A percentile compares a stretch with the other conserved stretches of the same genome.
Conservation (phyloP, 2,329 filamentous ascomycete genomes). For the Colletotrichum sp. region DNA sequence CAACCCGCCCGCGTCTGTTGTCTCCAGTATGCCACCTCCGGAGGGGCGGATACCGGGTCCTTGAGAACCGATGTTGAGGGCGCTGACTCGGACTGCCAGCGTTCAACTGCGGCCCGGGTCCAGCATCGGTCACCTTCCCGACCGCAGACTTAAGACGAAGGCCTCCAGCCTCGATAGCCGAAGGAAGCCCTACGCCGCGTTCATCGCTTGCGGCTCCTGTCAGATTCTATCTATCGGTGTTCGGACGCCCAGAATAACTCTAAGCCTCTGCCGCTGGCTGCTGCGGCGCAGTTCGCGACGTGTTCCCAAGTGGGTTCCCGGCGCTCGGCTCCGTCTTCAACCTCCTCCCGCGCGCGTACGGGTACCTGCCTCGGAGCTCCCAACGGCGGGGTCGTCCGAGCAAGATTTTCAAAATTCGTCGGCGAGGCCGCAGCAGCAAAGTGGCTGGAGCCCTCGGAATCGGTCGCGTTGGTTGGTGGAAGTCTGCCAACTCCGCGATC, state of each 20-base stretch:
- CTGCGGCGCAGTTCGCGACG: background rate
- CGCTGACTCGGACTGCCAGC: conserved; percentile 4
- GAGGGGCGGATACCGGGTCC: conserved; percentile 2
- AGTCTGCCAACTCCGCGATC: background rate
- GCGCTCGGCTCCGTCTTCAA: background rate
- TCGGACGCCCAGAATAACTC: background rate
- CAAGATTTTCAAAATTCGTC: background rate
- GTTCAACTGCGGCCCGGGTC: background rate
- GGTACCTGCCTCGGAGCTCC: background rate
- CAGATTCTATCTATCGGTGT: background rate
- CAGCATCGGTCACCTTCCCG: background rate
- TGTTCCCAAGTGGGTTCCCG: background rate
- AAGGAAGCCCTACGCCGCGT: background rate
- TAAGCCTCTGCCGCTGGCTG: background rate
- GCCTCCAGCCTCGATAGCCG: background rate
- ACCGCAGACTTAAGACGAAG: background rate
- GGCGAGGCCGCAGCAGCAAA: conserved; percentile 1
- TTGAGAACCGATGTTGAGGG: background rate
- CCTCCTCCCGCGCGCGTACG: background rate
- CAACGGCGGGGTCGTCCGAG: background rate
- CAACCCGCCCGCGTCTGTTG: background rate
- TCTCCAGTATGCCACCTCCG: background rate
- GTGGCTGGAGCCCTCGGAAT: background rate
- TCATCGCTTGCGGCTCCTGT: background rate
- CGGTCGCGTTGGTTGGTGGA: background rate